Base-by-base conservation (phyloP, 1,139 yeast species). In the Geotrichum armillariae region DNA sequence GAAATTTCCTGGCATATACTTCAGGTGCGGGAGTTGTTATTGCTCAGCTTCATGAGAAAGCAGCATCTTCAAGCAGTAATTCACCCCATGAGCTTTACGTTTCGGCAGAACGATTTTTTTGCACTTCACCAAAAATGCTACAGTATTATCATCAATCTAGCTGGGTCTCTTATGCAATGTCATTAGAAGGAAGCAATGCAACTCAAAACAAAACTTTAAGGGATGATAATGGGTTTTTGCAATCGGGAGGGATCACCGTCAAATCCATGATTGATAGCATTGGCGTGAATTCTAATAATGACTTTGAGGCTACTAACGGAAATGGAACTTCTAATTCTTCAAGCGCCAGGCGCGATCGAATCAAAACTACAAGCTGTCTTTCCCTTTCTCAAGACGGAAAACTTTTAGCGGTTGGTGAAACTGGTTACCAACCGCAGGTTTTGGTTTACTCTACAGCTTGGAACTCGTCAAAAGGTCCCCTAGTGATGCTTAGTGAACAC, bases 1-100 rank as follows among this genome's bases (percentile, higher is more conserved):
- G 68, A 11, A 67, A 74, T 54, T 52, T 68, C 4, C 59, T 83
- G 12, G 87, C 83, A 0, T 82, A 82, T 58, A 74, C 80, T 1
- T 85, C 85, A 3, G 82, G 88, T 45, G 85, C 86, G 5, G 88
- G 88, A 0, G 86, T 81, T 0, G 84, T 82, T 3, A 79, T 80
- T 3, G 66, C 77, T 39, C 53, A 53, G 18, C 14, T 65, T 14
- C 59, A 44, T 20, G 25, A 44, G 17, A 40, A 33, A 1, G n/a
- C 32, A 7, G 18, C 46, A 2, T 8, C 18, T 8, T 8, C 6
- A 9, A 22, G 35, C 11, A 31, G 18, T 18, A 5, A 18, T 36
- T 9, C 39, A 4, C n/a, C 23, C 23, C 23, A 25, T 16, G 45
- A 41, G 20, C 41, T 37, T 9, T 4, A 12, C 16, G 36, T 40